A percentile compares a stretch with the other conserved stretches of the same genome.
These are phyloP conservation scores for Dendrobium officinale DNA, from an alignment of 106 monocot species.

Conservation along the genomic window DNA sequence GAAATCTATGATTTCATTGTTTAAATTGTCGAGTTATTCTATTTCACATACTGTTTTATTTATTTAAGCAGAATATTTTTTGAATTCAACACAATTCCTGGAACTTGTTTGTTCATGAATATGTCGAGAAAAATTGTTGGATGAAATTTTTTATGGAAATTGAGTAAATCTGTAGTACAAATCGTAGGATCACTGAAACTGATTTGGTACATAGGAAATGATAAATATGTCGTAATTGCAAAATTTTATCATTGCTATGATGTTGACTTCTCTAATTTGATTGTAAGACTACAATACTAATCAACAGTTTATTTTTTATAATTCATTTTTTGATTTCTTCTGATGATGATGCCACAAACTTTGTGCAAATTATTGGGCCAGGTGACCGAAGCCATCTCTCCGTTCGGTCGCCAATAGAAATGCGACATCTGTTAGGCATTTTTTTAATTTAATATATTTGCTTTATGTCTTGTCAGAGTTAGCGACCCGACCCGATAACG, in stretches of 20 bases:
- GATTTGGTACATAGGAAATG: neutral
- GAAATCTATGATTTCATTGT: neutral
- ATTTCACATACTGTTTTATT: neutral
- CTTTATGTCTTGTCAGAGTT: no score
- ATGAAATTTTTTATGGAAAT: neutral
- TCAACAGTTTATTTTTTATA: neutral
- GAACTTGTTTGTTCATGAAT: neutral
- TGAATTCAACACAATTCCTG: neutral
- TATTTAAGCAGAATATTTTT: neutral
- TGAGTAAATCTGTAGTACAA: neutral
- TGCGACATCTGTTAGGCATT: no score
- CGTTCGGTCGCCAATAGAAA: no score
- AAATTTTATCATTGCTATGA: neutral
- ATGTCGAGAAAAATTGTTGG: neutral
- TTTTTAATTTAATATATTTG: no score
- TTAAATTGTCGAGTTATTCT: neutral
- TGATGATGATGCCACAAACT: neutral
- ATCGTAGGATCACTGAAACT: neutral
- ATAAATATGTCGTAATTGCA: neutral
- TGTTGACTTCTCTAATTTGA: neutral
- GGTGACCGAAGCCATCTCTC: no score
- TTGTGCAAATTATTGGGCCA: neutral
- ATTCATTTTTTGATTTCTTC: neutral
- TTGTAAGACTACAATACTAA: neutral
- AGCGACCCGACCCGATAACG: no score